phyloP scores from a whole-genome alignment of 192 early-diverging fungal species.

The Gaertneriomyces semiglobifer region DNA sequence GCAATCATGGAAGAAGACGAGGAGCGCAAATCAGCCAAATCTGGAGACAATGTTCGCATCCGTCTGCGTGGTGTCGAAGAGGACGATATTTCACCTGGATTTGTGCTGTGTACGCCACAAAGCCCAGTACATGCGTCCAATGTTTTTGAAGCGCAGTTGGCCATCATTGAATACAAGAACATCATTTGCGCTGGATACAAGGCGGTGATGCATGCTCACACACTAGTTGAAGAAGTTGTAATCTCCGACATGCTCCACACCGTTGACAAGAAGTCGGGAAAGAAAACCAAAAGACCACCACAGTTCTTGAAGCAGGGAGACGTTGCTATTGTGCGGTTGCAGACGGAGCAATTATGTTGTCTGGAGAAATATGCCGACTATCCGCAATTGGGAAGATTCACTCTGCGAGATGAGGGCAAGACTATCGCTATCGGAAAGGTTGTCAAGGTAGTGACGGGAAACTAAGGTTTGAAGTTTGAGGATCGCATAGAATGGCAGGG shows the following conservation, averaged over 20 bases:
- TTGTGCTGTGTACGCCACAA: conserved; percentile 77
- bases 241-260: conserved; percentile 78
- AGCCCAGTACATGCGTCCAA: conserved; percentile 75
- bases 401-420: conserved; percentile 93
- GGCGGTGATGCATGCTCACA: conserved; percentile 90
- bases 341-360: conserved; percentile 72
- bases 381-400: conserved; percentile 94
- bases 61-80: conserved; percentile 90
- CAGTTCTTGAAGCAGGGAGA: conserved; percentile 93
- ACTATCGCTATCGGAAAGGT: conserved; percentile 97
- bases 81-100: conserved; percentile 83
- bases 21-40: conserved; percentile 69
- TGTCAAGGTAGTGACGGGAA: conserved; percentile 58
- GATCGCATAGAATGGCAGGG: neutral
- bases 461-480: conserved; percentile 1
- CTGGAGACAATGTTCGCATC: conserved; percentile 94
- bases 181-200: conserved; percentile 96
- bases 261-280: conserved; percentile 91
- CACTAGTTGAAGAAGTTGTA: conserved; percentile 82
- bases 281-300: conserved; percentile 82
- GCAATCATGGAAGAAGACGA: conserved; percentile 80
- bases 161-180: conserved; percentile 89
- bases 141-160: conserved; percentile 81
- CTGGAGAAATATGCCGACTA: conserved; percentile 83
- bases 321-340: conserved; percentile 80